Conservation (phyloP, 805 yeast genomes). For the Hanseniaspora clermontiae region DNA sequence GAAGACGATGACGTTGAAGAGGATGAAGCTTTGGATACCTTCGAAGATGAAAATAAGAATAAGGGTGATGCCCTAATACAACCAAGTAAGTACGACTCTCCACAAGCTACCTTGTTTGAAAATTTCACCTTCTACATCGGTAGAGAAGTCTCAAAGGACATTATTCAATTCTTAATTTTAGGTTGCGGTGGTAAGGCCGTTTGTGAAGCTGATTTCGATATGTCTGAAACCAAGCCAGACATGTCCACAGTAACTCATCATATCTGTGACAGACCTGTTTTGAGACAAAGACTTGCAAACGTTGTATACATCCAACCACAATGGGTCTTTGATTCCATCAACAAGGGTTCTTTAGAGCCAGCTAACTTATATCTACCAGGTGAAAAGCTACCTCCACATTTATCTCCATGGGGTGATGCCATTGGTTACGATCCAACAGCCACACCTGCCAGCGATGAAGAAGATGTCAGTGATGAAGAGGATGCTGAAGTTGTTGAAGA, state of each 20-base stretch:
- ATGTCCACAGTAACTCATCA: constrained; percentile 76
- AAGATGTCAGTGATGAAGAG: constrained; percentile 31
- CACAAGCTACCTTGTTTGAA: constrained; percentile 54
- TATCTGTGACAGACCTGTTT: constrained; percentile 81
- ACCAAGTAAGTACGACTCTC: constrained; percentile 48
- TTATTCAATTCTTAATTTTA: constrained; percentile 73
- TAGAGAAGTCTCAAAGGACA: constrained; percentile 89
- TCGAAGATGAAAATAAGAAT: constrained; percentile 49
- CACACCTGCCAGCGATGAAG: constrained; percentile 30
- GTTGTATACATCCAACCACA: constrained; percentile 94
- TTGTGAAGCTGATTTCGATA: constrained; percentile 81
- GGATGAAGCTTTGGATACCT: constrained; percentile 52
- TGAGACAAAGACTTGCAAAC: constrained; percentile 67
- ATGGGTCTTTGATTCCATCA: constrained; percentile 89
- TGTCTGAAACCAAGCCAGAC: constrained; percentile 39
- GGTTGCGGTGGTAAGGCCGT: constrained; percentile 78
- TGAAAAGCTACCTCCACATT: constrained; percentile 87
- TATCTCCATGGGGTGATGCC: constrained; percentile 98
- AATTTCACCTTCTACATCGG: constrained; percentile 76
- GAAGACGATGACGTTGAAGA: constrained; percentile 31
- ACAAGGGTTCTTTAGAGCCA: constrained; percentile 59
- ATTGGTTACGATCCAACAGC: constrained; percentile 79
- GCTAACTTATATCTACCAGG: constrained; percentile 86
- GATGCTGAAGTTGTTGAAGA: constrained; percentile 38
- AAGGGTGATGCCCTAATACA: constrained; percentile 60